A percentile compares a stretch with the other conserved stretches of the same genome.
phyloP scores from a whole-genome alignment of 768 basidiomycete genomes.

The Ramaria sp. region DNA sequence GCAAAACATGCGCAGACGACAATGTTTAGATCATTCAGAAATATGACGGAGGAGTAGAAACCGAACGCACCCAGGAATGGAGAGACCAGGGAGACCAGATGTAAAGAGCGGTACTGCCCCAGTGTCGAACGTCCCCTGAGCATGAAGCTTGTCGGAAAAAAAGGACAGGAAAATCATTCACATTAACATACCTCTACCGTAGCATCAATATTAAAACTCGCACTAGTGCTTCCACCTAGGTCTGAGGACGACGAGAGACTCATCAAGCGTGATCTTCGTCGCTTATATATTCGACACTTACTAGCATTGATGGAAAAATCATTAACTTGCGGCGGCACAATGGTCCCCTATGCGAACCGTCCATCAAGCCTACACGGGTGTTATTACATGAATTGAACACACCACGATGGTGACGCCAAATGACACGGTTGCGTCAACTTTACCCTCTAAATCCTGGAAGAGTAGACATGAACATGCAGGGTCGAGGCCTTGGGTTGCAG shows the following conservation, averaged over 20 bases:
- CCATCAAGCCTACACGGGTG: not conserved
- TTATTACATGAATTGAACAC: conserved; percentile 4
- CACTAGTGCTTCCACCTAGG: not conserved
- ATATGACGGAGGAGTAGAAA: not conserved
- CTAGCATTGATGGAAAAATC: conserved; percentile 26
- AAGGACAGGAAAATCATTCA: not conserved
- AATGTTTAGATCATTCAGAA: not conserved
- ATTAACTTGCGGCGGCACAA: conserved; percentile 31
- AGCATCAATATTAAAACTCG: not conserved
- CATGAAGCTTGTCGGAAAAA: not conserved
- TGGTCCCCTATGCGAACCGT: conserved; percentile 22
- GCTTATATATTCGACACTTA: conserved; percentile 13
- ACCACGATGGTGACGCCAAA: conserved; percentile 20
- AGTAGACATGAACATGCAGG: not conserved
- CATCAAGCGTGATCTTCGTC: too few species aligned
- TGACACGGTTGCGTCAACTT: conserved; percentile 21
- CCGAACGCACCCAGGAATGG: not conserved
- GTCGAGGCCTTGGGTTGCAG: too few species aligned
- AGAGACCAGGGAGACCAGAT: not conserved
- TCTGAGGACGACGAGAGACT: not conserved
- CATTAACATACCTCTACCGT: not conserved
- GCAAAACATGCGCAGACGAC: not conserved
- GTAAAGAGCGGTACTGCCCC: not conserved
- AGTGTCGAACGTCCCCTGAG: not conserved
- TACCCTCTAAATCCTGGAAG: conserved; percentile 16